Evolutionary conservation across 805 yeast species (phyloP).

Genomic region (Nakazawaea ambrosiae): DNA sequence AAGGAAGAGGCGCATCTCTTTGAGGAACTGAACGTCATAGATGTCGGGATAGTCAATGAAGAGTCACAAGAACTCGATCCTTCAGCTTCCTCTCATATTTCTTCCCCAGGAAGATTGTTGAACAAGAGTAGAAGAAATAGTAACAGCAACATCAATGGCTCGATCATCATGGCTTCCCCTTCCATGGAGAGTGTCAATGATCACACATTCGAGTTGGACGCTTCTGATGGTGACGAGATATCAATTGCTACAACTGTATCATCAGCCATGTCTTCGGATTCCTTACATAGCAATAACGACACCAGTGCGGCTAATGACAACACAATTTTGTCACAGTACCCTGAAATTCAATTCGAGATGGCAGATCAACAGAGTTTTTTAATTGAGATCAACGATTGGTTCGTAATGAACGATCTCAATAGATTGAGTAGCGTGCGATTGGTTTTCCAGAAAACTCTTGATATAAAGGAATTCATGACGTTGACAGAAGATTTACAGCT

Average conservation of each 20-base stretch:
- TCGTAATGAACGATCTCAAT: conserved; percentile 23
- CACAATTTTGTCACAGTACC: conserved; percentile 27
- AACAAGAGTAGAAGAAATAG: conserved; percentile 6
- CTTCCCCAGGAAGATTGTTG: conserved; percentile 11
- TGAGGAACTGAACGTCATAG: conserved; percentile 11
- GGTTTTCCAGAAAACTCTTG: conserved; percentile 1
- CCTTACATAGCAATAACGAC: background rate
- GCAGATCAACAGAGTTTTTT: conserved; percentile 27
- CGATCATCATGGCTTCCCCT: conserved; percentile 5
- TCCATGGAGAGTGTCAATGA: background rate
- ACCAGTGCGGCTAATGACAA: conserved; percentile 17
- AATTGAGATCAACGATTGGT: conserved; percentile 36
- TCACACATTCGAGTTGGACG: conserved; percentile 20
- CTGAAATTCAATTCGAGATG: conserved; percentile 37
- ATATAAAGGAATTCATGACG: background rate
- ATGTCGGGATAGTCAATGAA: conserved; percentile 11
- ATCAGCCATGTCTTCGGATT: conserved; percentile 4
- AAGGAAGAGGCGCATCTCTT: conserved; percentile 10
- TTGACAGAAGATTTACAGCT: background rate
- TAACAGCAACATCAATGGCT: background rate
- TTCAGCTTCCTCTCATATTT: conserved; percentile 2
- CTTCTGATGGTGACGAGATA: conserved; percentile 10
- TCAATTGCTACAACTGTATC: conserved; percentile 9
- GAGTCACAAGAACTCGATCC: conserved; percentile 1
- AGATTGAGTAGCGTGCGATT: conserved; percentile 14